Percentiles rank a stretch among this genome's conserved stretches.
Conservation (phyloP, 2,329 filamentous ascomycete species). For the Cordyceps militaris region DNA sequence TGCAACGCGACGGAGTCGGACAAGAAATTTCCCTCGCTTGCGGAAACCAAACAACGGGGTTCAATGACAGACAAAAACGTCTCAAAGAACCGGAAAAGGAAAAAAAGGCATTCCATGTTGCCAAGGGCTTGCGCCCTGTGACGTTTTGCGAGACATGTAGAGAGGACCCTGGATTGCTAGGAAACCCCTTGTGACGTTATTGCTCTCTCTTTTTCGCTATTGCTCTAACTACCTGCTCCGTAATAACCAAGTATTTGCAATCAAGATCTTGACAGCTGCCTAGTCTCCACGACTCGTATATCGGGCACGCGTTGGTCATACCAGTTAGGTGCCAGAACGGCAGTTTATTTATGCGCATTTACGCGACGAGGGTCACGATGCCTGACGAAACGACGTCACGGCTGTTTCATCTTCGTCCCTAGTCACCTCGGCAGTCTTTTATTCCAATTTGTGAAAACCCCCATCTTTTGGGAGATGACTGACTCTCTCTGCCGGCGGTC, state of each 20-base stretch:
- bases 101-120: neutral
- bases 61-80: neutral
- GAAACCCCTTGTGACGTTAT: neutral
- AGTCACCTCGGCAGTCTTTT: neutral
- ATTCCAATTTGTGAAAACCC: too few relatives aligned
- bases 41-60: neutral
- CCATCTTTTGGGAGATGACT: too few relatives aligned
- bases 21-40: neutral
- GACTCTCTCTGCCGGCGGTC: neutral
- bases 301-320: neutral
- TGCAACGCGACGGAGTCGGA: neutral
- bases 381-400: slow-evolving; percentile 1
- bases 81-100: neutral
- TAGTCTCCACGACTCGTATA: neutral
- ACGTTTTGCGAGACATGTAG: neutral
- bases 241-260: neutral
- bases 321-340: neutral
- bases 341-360: slow-evolving; percentile 1
- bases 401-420: slow-evolving; percentile 11
- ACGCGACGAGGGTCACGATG: neutral
- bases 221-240: neutral
- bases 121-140: neutral
- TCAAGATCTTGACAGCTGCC: neutral
- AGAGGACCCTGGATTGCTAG: neutral
- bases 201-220: too few relatives aligned